Percentiles rank a stretch among this genome's conserved stretches.
Evolutionary conservation across 2,329 filamentous ascomycete species (phyloP).

Genomic region (Phyllachora maydis): DNA sequence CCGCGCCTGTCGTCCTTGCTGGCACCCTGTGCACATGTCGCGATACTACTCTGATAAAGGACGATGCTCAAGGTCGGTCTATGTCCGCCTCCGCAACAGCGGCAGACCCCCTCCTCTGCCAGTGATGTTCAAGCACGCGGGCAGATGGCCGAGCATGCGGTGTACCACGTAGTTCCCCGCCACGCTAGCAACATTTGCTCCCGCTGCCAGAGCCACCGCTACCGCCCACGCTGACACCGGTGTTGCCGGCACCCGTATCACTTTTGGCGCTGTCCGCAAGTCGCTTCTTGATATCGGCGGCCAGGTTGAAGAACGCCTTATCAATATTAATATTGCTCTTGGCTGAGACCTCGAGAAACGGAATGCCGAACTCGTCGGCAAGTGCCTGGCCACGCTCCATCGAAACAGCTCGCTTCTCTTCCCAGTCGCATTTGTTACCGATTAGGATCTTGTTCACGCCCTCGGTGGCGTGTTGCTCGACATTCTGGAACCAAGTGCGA

Average conservation of each 20-base stretch:
- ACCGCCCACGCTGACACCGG: conserved; percentile 50
- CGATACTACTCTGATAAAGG: too few species aligned
- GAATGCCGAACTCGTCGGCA: conserved; percentile 88
- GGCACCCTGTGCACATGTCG: too few species aligned
- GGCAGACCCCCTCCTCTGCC: too few species aligned
- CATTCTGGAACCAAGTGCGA: conserved; percentile 97
- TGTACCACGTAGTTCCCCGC: too few species aligned
- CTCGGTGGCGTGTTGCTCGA: conserved; percentile 93
- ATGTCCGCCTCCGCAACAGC: too few species aligned
- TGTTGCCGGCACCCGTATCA: conserved; percentile 32
- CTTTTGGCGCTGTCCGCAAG: conserved; percentile 81
- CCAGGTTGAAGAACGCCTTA: conserved; percentile 91
- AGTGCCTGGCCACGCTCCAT: conserved; percentile 85
- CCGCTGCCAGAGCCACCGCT: conserved; percentile 33
- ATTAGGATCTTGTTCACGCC: conserved; percentile 99
- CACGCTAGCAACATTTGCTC: conserved; percentile 73
- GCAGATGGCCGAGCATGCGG: too few species aligned
- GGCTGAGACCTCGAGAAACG: conserved; percentile 94
- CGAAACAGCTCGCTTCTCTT: conserved; percentile 90
- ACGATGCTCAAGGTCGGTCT: too few species aligned
- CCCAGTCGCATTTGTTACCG: conserved; percentile 99
- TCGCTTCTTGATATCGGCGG: conserved; percentile 93
- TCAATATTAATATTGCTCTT: conserved; percentile 99
- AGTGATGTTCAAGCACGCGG: too few species aligned
- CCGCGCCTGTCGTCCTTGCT: too few species aligned